These are phyloP conservation scores for Oryza nivara DNA, from an alignment of 176 grass and related monocot species.

Conservation along the genomic window DNA sequence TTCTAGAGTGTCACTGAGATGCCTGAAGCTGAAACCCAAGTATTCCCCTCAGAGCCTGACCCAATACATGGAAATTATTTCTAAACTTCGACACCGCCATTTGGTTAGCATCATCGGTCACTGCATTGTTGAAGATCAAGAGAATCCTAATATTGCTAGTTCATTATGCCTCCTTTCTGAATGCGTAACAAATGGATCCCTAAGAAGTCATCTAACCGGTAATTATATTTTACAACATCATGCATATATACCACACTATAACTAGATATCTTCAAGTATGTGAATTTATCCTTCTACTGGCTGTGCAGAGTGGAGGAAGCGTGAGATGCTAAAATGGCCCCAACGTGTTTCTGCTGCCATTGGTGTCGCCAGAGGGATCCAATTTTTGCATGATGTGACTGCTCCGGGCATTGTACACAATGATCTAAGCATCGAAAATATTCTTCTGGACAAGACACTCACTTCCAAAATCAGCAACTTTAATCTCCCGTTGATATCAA, in stretches of 20 bases:
- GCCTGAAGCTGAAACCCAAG: constrained; percentile 72
- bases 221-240: background rate
- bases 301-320: constrained; percentile 73
- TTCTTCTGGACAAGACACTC: constrained; percentile 91
- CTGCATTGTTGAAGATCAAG: constrained; percentile 57
- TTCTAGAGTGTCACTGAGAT: constrained; percentile 60
- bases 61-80: constrained; percentile 81
- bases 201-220: constrained; percentile 86
- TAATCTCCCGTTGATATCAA: constrained; percentile 67
- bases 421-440: constrained; percentile 65
- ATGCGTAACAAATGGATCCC: constrained; percentile 66
- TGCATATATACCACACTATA: background rate
- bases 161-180: constrained; percentile 68
- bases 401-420: constrained; percentile 71
- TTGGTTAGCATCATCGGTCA: constrained; percentile 89
- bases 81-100: constrained; percentile 78
- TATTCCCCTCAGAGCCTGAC: constrained; percentile 62
- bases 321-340: constrained; percentile 90
- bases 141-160: constrained; percentile 48
- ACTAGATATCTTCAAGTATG: constrained; percentile 4
- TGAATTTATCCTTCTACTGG: background rate
- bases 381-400: constrained; percentile 81
- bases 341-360: constrained; percentile 74
- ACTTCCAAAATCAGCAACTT: constrained; percentile 81
- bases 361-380: constrained; percentile 79